phyloP scores from a whole-genome alignment of 345 rosid species.

The Erodium maritimum region DNA sequence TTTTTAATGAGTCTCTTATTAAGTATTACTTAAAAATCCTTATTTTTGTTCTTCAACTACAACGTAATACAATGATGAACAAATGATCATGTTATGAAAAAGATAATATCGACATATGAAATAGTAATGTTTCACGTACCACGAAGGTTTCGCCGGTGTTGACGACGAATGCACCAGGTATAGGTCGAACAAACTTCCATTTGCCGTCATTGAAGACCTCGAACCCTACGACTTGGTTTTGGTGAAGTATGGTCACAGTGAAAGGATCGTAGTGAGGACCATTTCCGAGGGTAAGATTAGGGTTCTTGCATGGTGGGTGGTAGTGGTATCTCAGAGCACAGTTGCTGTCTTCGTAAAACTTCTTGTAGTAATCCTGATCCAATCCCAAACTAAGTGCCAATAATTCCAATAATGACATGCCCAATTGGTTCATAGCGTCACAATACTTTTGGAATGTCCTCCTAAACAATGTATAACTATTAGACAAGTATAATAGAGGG shows the following conservation, averaged over 20 bases:
- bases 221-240: conserved; percentile 72
- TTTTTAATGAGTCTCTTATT: no score
- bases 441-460: conserved; percentile 38
- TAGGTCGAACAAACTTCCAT: conserved; percentile 58
- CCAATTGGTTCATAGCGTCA: conserved; percentile 36
- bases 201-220: conserved; percentile 42
- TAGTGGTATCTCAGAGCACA: conserved; percentile 55
- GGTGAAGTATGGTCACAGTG: conserved; percentile 74
- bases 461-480: conserved; percentile 13
- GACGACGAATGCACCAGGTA: conserved; percentile 46
- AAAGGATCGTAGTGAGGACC: conserved; percentile 86
- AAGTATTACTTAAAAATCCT: no score
- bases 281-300: conserved; percentile 53
- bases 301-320: conserved; percentile 54
- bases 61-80: no score
- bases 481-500: no score
- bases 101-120: no score
- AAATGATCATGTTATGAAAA: no score
- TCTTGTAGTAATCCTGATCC: conserved; percentile 19
- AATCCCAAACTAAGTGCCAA: conserved; percentile 41
- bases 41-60: no score
- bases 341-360: conserved; percentile 38
- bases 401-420: conserved; percentile 29
- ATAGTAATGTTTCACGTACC: no score
- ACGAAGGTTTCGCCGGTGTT: conserved; percentile 75